Evolutionary conservation across 1,284 basidiomycete species (phyloP), one percentile per base, ranked within the genome.

Genomic region (Cryptococcus maquisensis): DNA sequence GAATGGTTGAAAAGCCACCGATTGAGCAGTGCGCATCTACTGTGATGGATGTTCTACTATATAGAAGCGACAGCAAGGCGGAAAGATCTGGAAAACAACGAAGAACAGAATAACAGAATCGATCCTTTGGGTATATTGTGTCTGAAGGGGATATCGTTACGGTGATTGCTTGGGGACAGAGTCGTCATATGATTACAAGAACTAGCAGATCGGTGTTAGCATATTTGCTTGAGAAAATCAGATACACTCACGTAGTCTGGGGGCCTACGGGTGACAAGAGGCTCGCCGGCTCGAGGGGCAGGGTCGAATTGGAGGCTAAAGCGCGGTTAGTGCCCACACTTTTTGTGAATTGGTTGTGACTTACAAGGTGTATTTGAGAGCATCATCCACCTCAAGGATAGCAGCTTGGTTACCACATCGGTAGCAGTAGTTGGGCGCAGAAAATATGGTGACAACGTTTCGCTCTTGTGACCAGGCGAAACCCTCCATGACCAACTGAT

Each of bases 371-470:
- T 80, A 80, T 64, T 78, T 78, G 58, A 78, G 63, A 37, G 76
- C 73, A 56, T 98, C 96, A 78, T 98, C 95, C 77, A 98, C 97
- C 79, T 98, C 95, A 87, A 99, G 96, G 76, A 99, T 99, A 47
- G 96, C 96, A 47, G 95, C 95, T 75, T 98, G 96, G 78, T 99
- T 99, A 53, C 95, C 95, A 76, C 96, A 98, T 74, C 96, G 84
- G 82, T 99, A 98, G 79, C 96, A 98, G 79, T 96, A 96, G 79
- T 97, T 97, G 47, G 95, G 95, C 66, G 95, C 95, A 62, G 94
- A 97, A 81, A 98, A 98, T 74, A 98, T 98, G 45, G 95, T 98
- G 62, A 98, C 95, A n/a, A 98, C 96, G 73, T 98, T 98, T 74
- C 93, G 84, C 79, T 98, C 95, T 79, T 98, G 95, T 60, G 93